A percentile compares a stretch with the other conserved stretches of the same genome.
phyloP scores from a whole-genome alignment of 1,284 basidiomycete genomes.

The Ganoderma lucidum region DNA sequence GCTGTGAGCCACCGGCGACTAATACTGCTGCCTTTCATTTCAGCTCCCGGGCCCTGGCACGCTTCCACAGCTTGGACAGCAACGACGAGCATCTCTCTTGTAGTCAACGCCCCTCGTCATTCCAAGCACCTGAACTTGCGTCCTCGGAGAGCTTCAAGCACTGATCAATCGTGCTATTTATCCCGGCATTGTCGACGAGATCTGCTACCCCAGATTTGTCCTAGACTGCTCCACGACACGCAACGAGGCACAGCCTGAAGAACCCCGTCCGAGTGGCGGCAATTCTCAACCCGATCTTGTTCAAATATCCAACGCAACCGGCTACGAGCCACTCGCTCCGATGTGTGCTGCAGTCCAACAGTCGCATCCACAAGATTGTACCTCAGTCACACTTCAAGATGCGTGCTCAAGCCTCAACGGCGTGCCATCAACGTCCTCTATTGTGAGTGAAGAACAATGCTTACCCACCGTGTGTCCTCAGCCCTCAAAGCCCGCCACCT shows the following conservation, averaged over 20 bases:
- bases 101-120: slow-evolving; percentile 3
- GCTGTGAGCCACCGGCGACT: neutral
- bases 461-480: neutral
- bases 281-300: slow-evolving; percentile 7
- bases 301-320: neutral
- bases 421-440: slow-evolving; percentile 9
- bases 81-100: slow-evolving; percentile 20
- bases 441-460: slow-evolving; percentile 27
- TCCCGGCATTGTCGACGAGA: slow-evolving; percentile 20
- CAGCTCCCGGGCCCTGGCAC: slow-evolving; percentile 26
- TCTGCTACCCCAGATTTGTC: slow-evolving; percentile 21
- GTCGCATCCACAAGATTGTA: neutral
- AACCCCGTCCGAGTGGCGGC: slow-evolving; percentile 24
- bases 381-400: slow-evolving; percentile 5
- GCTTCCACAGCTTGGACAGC: slow-evolving; percentile 21
- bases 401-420: slow-evolving; percentile 13
- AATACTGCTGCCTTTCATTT: slow-evolving; percentile 19
- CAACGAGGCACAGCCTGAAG: slow-evolving; percentile 25
- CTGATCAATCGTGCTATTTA: neutral
- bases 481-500: slow-evolving; percentile 20
- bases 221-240: slow-evolving; percentile 12
- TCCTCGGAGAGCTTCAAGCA: neutral
- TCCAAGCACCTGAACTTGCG: neutral
- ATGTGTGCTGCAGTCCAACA: slow-evolving; percentile 29
- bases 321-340: slow-evolving; percentile 10